These are phyloP conservation scores for Backusella macrospora DNA, from an alignment of 192 early-diverging fungal genomes.

Conservation along the genomic window DNA sequence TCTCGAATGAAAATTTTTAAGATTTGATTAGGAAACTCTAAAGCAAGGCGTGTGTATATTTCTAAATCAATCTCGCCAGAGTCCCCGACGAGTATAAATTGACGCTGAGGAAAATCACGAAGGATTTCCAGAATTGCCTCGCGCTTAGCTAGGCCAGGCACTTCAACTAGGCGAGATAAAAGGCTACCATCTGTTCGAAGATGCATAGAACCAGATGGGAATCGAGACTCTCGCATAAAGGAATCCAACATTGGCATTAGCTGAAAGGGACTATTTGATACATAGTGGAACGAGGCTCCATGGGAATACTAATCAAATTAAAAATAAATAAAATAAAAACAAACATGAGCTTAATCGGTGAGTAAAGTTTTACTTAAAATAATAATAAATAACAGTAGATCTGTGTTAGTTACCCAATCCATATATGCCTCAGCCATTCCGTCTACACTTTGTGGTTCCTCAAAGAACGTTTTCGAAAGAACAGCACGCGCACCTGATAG, in stretches of 20 bases:
- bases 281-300: constrained; percentile 80
- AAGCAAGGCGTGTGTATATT: constrained; percentile 69
- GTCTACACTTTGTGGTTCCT: constrained; percentile 48
- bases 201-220: constrained; percentile 79
- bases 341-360: constrained; percentile 2
- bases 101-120: constrained; percentile 69
- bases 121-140: constrained; percentile 54
- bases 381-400: not conserved
- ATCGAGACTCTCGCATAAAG: constrained; percentile 66
- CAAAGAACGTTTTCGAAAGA: constrained; percentile 64
- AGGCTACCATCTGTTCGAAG: constrained; percentile 65
- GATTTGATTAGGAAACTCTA: constrained; percentile 66
- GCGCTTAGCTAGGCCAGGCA: constrained; percentile 52
- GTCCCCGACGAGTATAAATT: constrained; percentile 86
- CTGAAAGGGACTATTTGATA: constrained; percentile 85
- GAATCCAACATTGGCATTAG: constrained; percentile 66
- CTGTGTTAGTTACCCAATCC: constrained; percentile 42
- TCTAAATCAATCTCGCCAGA: constrained; percentile 85
- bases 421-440: constrained; percentile 52
- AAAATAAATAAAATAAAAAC: constrained; percentile 16
- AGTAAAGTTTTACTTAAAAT: not conserved
- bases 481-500: constrained; percentile 66
- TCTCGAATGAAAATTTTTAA: constrained; percentile 87
- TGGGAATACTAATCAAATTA: constrained; percentile 52
- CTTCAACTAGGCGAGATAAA: constrained; percentile 60